Evolutionary conservation across 148 eudicot genomes (phyloP), one percentile per base, ranked within the genome.

Genomic region (Rheum nobile): DNA sequence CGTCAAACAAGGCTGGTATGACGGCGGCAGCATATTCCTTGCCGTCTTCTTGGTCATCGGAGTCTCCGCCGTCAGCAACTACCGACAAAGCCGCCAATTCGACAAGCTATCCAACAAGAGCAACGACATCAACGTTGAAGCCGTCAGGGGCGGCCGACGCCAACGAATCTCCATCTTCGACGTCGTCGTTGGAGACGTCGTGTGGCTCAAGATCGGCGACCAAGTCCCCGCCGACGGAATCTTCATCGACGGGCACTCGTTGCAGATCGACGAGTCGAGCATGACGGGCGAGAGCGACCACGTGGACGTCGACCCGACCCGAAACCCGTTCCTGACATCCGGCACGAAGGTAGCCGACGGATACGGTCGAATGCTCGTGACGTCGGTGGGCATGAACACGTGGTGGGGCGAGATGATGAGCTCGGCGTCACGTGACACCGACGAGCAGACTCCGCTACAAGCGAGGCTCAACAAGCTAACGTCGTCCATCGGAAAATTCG

Each of bases 361-460:
- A 24, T 81, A 74, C 32, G 83, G 83, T 0, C 10, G 34, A 72
- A 77, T 81, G 83, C 17, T 81, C 3, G 83, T 81, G 5, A 81
- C 83, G 1, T 61, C 80, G 8, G 80, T 81, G 0, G 83, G 83
- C 13, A 81, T 81, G 83, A 77, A 71, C 44, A 81, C 83, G 9
- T 29, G 75, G 16, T 81, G 83, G 83, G 83, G 83, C 14, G 83
- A 81, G 61, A 32, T 81, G 75, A 81, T 81, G 83, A 77, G 83
- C 59, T 71, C 76, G 29, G 83, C 67, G 21, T 65, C 69, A 6
- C 65, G 80, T 11, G 73, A 72, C 8, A 44, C 13, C 14, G 61
- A 74, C 32, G 83, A 81, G 71, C 73, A 75, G 48, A 81, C 83
- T 0, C 83, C 83, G 6, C 31, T 81, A 2, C 83, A 81, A 35